phyloP scores from a whole-genome alignment of 176 grass and related monocot genomes.

The Eremochloa ophiuroides region DNA sequence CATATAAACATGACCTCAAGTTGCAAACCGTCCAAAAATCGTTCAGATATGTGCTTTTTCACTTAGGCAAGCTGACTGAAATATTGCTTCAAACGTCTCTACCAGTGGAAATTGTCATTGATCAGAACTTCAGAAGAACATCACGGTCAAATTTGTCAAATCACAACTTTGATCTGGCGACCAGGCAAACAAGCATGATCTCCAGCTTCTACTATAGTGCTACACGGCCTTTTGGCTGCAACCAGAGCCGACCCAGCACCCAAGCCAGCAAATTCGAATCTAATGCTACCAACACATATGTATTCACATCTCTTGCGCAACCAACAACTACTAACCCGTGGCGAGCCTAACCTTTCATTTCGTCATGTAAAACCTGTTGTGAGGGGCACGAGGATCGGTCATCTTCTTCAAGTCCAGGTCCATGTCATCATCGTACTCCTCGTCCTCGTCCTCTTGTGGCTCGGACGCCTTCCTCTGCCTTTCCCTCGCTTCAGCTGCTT shows the following conservation, averaged over 20 bases:
- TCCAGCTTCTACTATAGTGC: neutral
- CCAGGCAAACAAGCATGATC: slow-evolving; percentile 3
- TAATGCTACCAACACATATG: slow-evolving; percentile 6
- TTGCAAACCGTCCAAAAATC: neutral
- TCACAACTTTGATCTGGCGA: neutral
- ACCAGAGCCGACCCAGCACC: neutral
- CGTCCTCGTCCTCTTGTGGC: neutral
- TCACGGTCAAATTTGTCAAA: neutral
- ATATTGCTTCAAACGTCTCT: neutral
- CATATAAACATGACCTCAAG: neutral
- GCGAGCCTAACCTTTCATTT: slow-evolving; percentile 14
- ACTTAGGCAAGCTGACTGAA: neutral
- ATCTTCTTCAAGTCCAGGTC: slow-evolving; percentile 62
- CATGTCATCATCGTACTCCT: slow-evolving; percentile 54
- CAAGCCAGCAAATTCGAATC: neutral
- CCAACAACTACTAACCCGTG: slow-evolving; percentile 16
- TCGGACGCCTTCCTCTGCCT: slow-evolving; percentile 20
- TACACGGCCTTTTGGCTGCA: neutral
- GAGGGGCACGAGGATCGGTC: slow-evolving; percentile 26
- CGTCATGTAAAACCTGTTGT: slow-evolving; percentile 36
- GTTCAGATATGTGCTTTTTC: neutral
- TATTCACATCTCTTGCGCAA: slow-evolving; percentile 25
- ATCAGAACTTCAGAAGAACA: neutral
- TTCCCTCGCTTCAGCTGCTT: slow-evolving; percentile 33
- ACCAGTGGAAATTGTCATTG: neutral